Percentiles rank a stretch among this genome's conserved stretches.
These are phyloP conservation scores for Aspergillus diversus DNA, from an alignment of 495 filamentous ascomycete genomes.

Conservation along the genomic window DNA sequence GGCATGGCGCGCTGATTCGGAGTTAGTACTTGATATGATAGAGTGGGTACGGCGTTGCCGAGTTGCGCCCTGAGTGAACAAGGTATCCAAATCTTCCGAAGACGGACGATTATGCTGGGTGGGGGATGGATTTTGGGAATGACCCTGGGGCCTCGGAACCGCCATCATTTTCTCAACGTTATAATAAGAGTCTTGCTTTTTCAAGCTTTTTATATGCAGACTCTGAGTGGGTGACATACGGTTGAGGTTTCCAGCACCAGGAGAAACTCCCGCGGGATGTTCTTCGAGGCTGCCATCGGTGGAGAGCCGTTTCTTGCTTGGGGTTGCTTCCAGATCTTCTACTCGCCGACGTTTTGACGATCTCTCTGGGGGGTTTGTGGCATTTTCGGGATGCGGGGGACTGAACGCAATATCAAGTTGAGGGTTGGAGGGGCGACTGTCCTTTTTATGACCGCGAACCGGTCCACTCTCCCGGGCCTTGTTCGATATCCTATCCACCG, in stretches of 20 bases:
- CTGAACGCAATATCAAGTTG: slow-evolving; percentile 1
- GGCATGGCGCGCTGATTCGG: neutral
- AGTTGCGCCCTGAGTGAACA: slow-evolving; percentile 35
- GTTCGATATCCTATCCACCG: slow-evolving; percentile 35
- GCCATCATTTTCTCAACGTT: slow-evolving; percentile 27
- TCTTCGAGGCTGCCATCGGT: slow-evolving; percentile 22
- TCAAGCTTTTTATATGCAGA: slow-evolving; percentile 21
- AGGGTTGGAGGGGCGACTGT: slow-evolving; percentile 3
- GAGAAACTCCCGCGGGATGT: slow-evolving; percentile 14
- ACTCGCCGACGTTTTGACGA: slow-evolving; percentile 40
- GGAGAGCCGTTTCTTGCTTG: slow-evolving; percentile 10
- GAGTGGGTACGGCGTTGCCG: slow-evolving; percentile 30
- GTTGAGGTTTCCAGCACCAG: slow-evolving; percentile 19
- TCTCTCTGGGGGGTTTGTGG: slow-evolving; percentile 26
- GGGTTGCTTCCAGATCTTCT: slow-evolving; percentile 13
- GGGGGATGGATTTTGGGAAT: slow-evolving; percentile 10
- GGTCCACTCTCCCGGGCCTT: slow-evolving; percentile 43
- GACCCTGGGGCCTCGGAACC: slow-evolving; percentile 13
- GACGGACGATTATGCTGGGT: slow-evolving; percentile 1
- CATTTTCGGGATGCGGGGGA: slow-evolving; percentile 14
- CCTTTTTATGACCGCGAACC: slow-evolving; percentile 36
- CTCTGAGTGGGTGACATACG: slow-evolving; percentile 29
- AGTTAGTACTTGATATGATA: neutral
- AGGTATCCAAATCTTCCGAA: slow-evolving; percentile 24
- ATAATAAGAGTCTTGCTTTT: slow-evolving; percentile 27